Percentiles rank a stretch among this genome's conserved stretches.
Evolutionary conservation across 2,329 filamentous ascomycete species (phyloP).

Genomic region (Diatrype stigma): DNA sequence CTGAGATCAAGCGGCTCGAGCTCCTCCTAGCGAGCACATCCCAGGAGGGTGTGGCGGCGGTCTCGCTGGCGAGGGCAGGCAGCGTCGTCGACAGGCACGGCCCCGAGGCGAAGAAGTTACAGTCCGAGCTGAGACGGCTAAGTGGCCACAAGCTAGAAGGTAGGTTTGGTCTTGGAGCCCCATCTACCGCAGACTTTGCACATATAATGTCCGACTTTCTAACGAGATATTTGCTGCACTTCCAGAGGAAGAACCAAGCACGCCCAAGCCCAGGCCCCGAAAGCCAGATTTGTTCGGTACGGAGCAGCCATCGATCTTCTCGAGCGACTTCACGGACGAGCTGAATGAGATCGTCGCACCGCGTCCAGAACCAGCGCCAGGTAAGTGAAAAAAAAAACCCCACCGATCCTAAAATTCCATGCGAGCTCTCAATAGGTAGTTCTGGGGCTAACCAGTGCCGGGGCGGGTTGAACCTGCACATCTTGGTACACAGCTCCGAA

Average conservation of each 20-base stretch:
- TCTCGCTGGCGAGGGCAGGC: conserved; percentile 37
- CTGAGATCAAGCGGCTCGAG: conserved; percentile 37
- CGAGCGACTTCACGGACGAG: background rate
- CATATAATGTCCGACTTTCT: no score
- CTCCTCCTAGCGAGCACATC: conserved; percentile 29
- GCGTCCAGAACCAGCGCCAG: background rate
- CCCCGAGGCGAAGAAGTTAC: conserved; percentile 25
- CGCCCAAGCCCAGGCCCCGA: no score
- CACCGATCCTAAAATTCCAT: no score
- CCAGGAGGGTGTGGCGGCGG: conserved; percentile 39
- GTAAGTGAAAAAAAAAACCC: no score
- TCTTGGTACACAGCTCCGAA: conserved; percentile 6
- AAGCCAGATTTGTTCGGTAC: background rate
- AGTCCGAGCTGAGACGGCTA: conserved; percentile 25
- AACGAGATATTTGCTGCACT: background rate
- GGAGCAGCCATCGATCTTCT: background rate
- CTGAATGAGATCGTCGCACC: background rate
- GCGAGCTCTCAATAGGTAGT: no score
- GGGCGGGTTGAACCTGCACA: no score
- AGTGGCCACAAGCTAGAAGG: conserved; percentile 10
- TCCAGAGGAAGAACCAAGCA: conserved; percentile 1
- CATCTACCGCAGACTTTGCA: no score
- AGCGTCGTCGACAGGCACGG: conserved; percentile 37
- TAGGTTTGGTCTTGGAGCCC: conserved; percentile 2
- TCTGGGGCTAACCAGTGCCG: no score